Evolutionary conservation across 495 filamentous ascomycete genomes (phyloP).

Genomic region (Lasiosphaeris hirsuta): DNA sequence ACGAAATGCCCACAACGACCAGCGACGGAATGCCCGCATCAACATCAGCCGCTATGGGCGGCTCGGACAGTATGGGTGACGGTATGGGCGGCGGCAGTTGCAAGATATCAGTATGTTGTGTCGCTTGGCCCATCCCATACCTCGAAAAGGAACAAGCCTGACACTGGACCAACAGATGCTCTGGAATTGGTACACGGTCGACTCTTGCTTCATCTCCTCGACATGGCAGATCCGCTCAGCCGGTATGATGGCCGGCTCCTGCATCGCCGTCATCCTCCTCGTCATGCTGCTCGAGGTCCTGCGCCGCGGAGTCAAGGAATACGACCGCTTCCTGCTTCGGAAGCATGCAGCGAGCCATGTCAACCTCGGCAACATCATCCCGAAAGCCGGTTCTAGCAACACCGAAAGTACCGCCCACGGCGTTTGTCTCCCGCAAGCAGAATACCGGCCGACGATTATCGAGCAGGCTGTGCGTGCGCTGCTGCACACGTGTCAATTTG

Average conservation of each 20-base stretch:
- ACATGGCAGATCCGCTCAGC: slow-evolving; percentile 58
- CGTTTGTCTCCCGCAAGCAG: no score
- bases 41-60: no score
- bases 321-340: slow-evolving; percentile 56
- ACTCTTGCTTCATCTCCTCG: slow-evolving; percentile 48
- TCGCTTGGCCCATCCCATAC: no score
- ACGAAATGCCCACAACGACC: no score
- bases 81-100: background rate
- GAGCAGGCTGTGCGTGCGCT: slow-evolving; percentile 59
- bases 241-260: slow-evolving; percentile 62
- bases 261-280: slow-evolving; percentile 62
- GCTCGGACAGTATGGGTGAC: no score
- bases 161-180: slow-evolving; percentile 42
- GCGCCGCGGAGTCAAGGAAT: slow-evolving; percentile 53
- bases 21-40: no score
- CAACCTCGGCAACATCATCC: no score
- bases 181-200: slow-evolving; percentile 58
- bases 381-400: no score
- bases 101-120: background rate
- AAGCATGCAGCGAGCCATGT: slow-evolving; percentile 17
- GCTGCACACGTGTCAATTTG: slow-evolving; percentile 62
- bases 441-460: slow-evolving; percentile 44
- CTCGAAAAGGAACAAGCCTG: no score
- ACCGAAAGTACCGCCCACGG: no score
- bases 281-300: slow-evolving; percentile 60